Conservation (phyloP, 805 yeast species). For the Metschnikowia reukaufii region DNA sequence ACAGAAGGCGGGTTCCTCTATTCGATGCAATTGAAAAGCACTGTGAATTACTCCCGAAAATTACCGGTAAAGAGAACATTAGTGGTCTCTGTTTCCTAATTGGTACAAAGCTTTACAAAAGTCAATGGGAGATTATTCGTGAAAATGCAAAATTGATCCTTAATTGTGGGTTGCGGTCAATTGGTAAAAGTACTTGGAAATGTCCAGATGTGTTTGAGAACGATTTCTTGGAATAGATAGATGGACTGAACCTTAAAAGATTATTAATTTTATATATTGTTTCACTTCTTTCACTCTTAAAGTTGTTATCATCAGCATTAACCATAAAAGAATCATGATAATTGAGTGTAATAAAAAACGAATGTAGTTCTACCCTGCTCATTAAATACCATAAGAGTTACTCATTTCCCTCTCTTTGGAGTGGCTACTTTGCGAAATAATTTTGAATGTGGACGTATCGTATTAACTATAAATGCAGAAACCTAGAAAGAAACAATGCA, state of each 20-base stretch:
- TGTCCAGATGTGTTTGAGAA: conserved; percentile 37
- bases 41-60: conserved; percentile 32
- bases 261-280: too few species aligned
- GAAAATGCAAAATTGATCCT: conserved; percentile 44
- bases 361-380: too few species aligned
- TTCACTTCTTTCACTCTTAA: too few species aligned
- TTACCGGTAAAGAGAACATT: conserved; percentile 38
- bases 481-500: conserved; percentile 12
- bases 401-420: background rate
- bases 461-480: conserved; percentile 15
- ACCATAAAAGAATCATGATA: too few species aligned
- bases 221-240: too few species aligned
- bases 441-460: conserved; percentile 1
- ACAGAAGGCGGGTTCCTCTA: conserved; percentile 19
- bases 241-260: background rate
- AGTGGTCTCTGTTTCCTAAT: conserved; percentile 44
- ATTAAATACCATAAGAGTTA: too few species aligned
- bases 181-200: conserved; percentile 37
- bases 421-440: background rate
- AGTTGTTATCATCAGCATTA: too few species aligned
- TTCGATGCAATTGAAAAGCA: conserved; percentile 34
- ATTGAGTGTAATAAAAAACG: too few species aligned
- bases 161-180: conserved; percentile 42
- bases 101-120: conserved; percentile 34
- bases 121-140: conserved; percentile 44